Base-by-base conservation (phyloP, 352 stramenopile genomes). In the Globisporangium yorkense region DNA sequence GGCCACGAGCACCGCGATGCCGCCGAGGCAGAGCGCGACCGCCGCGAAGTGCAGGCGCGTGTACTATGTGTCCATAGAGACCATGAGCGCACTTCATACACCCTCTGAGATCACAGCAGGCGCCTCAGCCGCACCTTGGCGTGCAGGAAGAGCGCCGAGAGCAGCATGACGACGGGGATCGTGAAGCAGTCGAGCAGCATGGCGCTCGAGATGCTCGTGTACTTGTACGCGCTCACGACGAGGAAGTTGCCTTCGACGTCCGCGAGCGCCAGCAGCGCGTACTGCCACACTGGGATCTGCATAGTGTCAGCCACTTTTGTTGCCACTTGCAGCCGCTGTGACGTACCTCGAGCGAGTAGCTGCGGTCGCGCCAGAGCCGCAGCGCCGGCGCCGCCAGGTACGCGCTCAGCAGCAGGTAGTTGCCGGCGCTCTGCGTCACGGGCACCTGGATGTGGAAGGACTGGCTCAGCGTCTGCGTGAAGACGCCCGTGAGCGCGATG, bases 171-270 rank as follows among this genome's bases (percentile, higher is more conserved):
- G 20, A 94, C 89, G 3, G 97, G 93, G 41, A 98, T 97, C 3
- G 93, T 96, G 56, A 99, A 97, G 57, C 92, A 98, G 61, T 98
- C 93, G 37, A 99, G 76, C 61, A 99, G 79, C 76, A 97, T 98
- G 16, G 96, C 85, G 59, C 89, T 98, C 21, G 94, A 97, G 60
- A 99, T 94, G 10, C 85, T 96, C 46, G 96, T 99, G 71, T 97
- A 98, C 51, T 96, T 85, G 70, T 98, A 98, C 5, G 92, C 94
- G n/a, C 96, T 80, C n/a, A 98, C 83, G 47, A 94, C 83, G 7
- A 98, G 65, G 48, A 97, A 98, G 67, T 98, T 98, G 31, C 89
- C 93, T 71, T 98, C 82, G 1, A 99, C 91, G 70, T 99, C 96
- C 12, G 97, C 72, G 21, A 97, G 72, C 9, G 89, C 84, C n/a